Evolutionary conservation across 2,329 filamentous ascomycete species (phyloP), one percentile per base, ranked within the genome.

Genomic region (Leptoxyphium fumago): DNA sequence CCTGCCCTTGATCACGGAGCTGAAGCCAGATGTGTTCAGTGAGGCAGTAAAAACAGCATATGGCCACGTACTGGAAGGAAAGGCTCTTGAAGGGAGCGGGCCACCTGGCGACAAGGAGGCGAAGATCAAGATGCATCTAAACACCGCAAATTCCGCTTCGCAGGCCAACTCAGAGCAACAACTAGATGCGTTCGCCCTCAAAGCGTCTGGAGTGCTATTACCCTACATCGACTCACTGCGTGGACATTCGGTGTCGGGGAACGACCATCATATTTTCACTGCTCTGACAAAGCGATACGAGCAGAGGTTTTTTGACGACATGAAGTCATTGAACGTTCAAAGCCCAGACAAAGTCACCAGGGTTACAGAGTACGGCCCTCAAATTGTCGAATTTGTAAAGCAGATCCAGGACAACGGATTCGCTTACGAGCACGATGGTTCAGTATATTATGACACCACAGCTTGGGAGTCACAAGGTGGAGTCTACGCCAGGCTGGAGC

Each of bases 391-490:
- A 9, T 95, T 94, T 50, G 85, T 95, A 0, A 75, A 89, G 55
- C 78, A 75, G 50, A 84, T 94, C 45, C 77, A 93, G 17, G 68
- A 82, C 42, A 94, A 94, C 58, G 82, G 84, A 0, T 95, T 88
- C 53, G 89, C 81, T 1, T 96, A 96, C 57, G 59, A 58, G 43
- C 52, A 61, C 47, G 56, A 62, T 41, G 88, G 87, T 0, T 94
- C 85, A 0, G 86, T 96, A 0, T 95, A 95, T 64, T 96, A 95
- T 50, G 89, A 95, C 55, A 95, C 94, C 50, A 70, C 73, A 4
- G 77, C 84, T 0, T 96, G 94, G 56, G 87, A 95, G 60, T 77
- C 78, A 52, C 78, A 77, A 0, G 87, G 88, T 1, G 87, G 94
- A 60, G 75, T 78, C 2, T 96, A 96, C 59, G 85, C 88, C 2